These are phyloP conservation scores for Calocera cornea DNA, from an alignment of 768 basidiomycete species.

Conservation along the genomic window DNA sequence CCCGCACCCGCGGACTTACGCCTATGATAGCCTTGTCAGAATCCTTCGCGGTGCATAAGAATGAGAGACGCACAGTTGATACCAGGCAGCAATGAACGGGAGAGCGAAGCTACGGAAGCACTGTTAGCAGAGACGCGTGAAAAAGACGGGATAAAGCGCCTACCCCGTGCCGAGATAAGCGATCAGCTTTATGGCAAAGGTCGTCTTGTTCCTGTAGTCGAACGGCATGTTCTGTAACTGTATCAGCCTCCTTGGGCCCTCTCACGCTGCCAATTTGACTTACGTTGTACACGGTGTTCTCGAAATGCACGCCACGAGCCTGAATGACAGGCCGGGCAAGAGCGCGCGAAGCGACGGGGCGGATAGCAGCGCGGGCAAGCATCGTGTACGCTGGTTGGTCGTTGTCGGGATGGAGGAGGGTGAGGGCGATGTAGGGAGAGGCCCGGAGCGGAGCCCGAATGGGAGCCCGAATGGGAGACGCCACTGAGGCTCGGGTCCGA, in stretches of 20 bases:
- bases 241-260: neutral
- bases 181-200: conserved; percentile 34
- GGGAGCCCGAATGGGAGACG: neutral
- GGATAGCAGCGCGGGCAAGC: conserved; percentile 11
- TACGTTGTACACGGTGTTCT: conserved; percentile 10
- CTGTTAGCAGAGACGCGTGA: neutral
- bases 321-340: conserved; percentile 30
- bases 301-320: conserved; percentile 38
- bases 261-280: neutral
- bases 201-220: conserved; percentile 20
- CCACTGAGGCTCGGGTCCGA: neutral
- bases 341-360: conserved; percentile 9
- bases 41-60: neutral
- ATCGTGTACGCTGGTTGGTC: neutral
- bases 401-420: neutral
- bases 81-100: conserved; percentile 13
- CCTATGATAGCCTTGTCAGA: neutral
- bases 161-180: conserved; percentile 33
- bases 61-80: conserved; percentile 11
- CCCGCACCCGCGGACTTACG: neutral
- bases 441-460: neutral
- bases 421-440: neutral
- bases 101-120: conserved; percentile 11
- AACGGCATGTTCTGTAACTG: conserved; percentile 25
- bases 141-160: neutral